A percentile compares a stretch with the other conserved stretches of the same genome.
These are phyloP conservation scores for Jaltomata sinuosa DNA, from an alignment of 257 asterid species.

Conservation along the genomic window DNA sequence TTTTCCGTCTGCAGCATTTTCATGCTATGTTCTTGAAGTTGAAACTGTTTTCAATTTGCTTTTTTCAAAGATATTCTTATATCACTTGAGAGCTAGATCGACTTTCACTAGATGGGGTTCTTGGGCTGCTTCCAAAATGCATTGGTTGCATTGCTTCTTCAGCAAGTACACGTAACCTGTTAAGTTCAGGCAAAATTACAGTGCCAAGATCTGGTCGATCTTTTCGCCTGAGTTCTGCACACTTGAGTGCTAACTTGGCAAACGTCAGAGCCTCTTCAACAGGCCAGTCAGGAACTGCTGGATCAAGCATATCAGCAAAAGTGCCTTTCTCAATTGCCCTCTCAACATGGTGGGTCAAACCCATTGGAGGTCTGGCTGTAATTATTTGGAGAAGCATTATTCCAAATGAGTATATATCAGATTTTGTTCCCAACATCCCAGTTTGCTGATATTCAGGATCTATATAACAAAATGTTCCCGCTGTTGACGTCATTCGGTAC, in stretches of 20 bases:
- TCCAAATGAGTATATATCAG: conserved; percentile 81
- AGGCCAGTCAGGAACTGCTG: conserved; percentile 73
- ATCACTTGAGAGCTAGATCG: conserved; percentile 30
- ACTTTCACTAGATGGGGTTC: conserved; percentile 2
- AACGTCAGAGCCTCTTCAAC: conserved; percentile 52
- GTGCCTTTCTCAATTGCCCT: conserved; percentile 76
- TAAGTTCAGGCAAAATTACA: conserved; percentile 58
- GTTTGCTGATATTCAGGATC: conserved; percentile 95
- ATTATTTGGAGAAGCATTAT: conserved; percentile 75
- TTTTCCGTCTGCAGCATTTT: not conserved
- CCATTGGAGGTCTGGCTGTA: conserved; percentile 88
- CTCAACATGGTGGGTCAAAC: conserved; percentile 71
- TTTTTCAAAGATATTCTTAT: not conserved
- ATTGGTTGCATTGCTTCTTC: conserved; percentile 47
- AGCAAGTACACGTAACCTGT: conserved; percentile 52
- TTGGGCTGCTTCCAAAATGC: conserved; percentile 7
- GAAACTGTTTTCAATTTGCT: not conserved
- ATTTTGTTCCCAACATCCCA: conserved; percentile 80
- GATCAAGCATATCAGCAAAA: conserved; percentile 67
- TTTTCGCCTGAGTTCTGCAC: conserved; percentile 69
- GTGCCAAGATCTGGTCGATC: conserved; percentile 76
- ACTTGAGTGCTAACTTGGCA: conserved; percentile 68
- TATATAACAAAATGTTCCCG: conserved; percentile 91
- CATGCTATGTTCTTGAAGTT: not conserved
- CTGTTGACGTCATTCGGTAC: conserved; percentile 87